Conservation (phyloP, 495 filamentous ascomycete species). For the Penicillium cataractarum region DNA sequence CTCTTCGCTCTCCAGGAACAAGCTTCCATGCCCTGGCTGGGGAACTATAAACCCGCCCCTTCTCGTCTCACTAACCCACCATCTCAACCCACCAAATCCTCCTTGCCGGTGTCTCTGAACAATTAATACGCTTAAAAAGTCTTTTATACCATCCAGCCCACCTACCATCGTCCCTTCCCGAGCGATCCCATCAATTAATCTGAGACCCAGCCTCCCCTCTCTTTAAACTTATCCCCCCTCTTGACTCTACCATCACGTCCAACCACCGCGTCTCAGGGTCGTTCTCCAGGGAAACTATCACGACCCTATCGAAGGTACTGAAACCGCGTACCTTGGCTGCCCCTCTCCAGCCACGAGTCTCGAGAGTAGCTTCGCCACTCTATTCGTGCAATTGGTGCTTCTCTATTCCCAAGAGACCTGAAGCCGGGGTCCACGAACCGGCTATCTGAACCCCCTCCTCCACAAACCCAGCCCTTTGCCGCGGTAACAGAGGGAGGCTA, state of each 20-base stretch:
- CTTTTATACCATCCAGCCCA: conserved; percentile 28
- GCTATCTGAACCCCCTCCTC: conserved; percentile 3
- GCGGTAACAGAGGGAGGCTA: conserved; percentile 38
- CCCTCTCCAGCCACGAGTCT: conserved; percentile 16
- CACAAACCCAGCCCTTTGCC: conserved; percentile 16
- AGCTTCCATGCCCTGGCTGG: conserved; percentile 19
- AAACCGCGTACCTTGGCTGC: conserved; percentile 14
- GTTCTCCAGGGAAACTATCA: conserved; percentile 7
- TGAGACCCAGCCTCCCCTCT: conserved; percentile 34
- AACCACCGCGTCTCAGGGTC: conserved; percentile 29
- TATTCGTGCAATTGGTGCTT: neutral
- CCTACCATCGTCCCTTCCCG: conserved; percentile 15
- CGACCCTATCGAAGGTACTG: neutral
- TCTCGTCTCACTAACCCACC: conserved; percentile 12
- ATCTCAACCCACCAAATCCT: conserved; percentile 1
- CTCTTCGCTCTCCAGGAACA: neutral
- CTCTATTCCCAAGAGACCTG: conserved; percentile 11
- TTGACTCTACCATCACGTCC: neutral
- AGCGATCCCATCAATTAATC: conserved; percentile 26
- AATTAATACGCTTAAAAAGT: neutral
- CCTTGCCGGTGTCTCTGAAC: conserved; percentile 23
- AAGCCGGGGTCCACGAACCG: conserved; percentile 24
- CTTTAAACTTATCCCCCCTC: conserved; percentile 8
- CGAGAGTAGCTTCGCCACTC: neutral
- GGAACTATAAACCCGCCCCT: conserved; percentile 25